Evolutionary conservation across 2,329 filamentous ascomycete species (phyloP), one percentile per base, ranked within the genome.

Genomic region (Elsinoe necatrix): DNA sequence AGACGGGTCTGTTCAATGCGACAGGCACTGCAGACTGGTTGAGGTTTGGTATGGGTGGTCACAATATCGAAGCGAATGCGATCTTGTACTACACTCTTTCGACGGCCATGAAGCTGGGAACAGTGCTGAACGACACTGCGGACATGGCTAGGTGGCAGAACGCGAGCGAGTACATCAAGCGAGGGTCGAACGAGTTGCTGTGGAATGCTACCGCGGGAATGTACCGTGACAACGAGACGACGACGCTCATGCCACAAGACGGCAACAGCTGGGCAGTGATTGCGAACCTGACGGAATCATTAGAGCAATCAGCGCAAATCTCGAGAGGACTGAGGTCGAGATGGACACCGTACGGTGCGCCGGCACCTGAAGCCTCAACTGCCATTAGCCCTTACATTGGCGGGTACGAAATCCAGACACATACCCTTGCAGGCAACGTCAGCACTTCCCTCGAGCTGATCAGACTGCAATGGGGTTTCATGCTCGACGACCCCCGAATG

Each of bases 191-290:
- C 43, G 63, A 64, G 9, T 68, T 74, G 48, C 74, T 78, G 58
- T 82, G 76, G 74, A 75, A 81, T 60, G 61, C 67, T 0, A 55
- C 64, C 1, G 70, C 70, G n/a, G 75, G 76, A 23, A 72, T 80
- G 59, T 80, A 82, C 68, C 72, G 73, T 56, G 78, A 80, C 65
- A 82, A 81, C 60, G 74, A 76, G 35, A 75, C 72, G 0, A 76
- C 73, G 1, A 72, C 73, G 0, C 69, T 86, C 2, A 71, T 80
- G 42, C 73, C 73, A 0, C 72, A 75, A 63, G 73, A 75, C 60
- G 73, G 72, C 21, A 75, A 75, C 56, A 64, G 65, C 11, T 74
- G 70, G 71, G 72, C 72, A 21, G 65, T 75, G 4, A 62, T 73
- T 18, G 65, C 70, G 14, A 70, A 70, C 52, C 57, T 74, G n/a